Percentiles rank a stretch among this genome's conserved stretches.
Conservation (phyloP, 208 protist species). For the Herpetomonas samuelpessoai region DNA sequence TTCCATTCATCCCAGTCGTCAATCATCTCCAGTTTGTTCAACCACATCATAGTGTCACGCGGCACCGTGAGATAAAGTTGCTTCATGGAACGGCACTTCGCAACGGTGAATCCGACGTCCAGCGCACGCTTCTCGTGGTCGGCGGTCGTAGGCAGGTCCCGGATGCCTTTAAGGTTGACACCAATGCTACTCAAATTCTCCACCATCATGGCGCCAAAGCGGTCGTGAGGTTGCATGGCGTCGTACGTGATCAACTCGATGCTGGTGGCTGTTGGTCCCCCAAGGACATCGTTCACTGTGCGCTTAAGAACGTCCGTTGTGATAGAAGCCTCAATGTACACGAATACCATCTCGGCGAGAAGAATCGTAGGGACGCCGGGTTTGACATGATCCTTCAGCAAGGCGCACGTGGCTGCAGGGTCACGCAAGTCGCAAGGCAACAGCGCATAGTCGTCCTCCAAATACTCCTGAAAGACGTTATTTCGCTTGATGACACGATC, state of each 20-base stretch:
- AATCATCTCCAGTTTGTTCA: conserved; percentile 87
- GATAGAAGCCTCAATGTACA: conserved; percentile 77
- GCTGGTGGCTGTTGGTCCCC: conserved; percentile 12
- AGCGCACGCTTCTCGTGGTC: conserved; percentile 64
- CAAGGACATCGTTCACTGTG: conserved; percentile 56
- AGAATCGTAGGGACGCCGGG: conserved; percentile 68
- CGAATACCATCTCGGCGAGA: conserved; percentile 89
- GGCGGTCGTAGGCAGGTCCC: conserved; percentile 64
- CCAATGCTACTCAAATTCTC: conserved; percentile 61
- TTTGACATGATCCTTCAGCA: conserved; percentile 43
- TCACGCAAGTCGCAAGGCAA: conserved; percentile 61
- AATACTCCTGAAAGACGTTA: conserved; percentile 23
- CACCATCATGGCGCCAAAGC: conserved; percentile 90
- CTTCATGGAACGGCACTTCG: conserved; percentile 72
- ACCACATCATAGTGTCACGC: conserved; percentile 42
- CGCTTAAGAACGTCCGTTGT: conserved; percentile 60
- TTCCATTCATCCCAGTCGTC: conserved; percentile 94
- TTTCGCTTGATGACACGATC: conserved; percentile 49
- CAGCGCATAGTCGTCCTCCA: conserved; percentile 54
- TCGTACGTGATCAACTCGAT: conserved; percentile 81
- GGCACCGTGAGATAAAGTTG: conserved; percentile 80
- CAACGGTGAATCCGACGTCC: conserved; percentile 59
- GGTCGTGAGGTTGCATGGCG: conserved; percentile 82
- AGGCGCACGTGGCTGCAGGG: conserved; percentile 30
- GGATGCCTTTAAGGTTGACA: conserved; percentile 70